These are phyloP conservation scores for Saccharomycopsis olivae DNA, from an alignment of 805 yeast genomes.

Conservation along the genomic window DNA sequence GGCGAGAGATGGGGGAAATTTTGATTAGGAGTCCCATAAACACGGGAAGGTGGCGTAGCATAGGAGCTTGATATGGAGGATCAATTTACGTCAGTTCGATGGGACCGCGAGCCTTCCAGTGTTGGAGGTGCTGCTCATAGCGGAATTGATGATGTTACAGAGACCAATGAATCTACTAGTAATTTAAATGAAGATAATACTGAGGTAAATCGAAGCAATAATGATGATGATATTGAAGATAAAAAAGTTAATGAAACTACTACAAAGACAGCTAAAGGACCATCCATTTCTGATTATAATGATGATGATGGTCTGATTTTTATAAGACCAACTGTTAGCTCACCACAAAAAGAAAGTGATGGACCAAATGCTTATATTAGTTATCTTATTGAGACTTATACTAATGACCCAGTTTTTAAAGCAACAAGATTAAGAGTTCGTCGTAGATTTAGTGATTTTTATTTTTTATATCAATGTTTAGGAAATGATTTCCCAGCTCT, in stretches of 20 bases:
- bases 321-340: slow-evolving; percentile 35
- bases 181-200: background rate
- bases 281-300: background rate
- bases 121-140: too few relatives aligned
- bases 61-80: too few relatives aligned
- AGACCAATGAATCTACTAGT: background rate
- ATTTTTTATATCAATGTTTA: slow-evolving; percentile 64
- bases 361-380: slow-evolving; percentile 71
- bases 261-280: background rate
- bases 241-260: background rate
- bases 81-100: slow-evolving; percentile 14
- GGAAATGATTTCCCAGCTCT: slow-evolving; percentile 73
- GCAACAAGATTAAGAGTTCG: slow-evolving; percentile 40
- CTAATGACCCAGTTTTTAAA: slow-evolving; percentile 51
- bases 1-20: too few relatives aligned
- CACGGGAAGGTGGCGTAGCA: too few relatives aligned
- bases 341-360: slow-evolving; percentile 63
- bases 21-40: too few relatives aligned
- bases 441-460: slow-evolving; percentile 82
- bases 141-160: background rate
- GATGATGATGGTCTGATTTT: slow-evolving; percentile 18
- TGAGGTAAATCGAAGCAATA: background rate
- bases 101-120: slow-evolving; percentile 16
- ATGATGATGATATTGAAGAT: background rate
- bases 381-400: slow-evolving; percentile 52